Evolutionary conservation across 148 eudicot genomes (phyloP).

Genomic region (Amaranthus palmeri): DNA sequence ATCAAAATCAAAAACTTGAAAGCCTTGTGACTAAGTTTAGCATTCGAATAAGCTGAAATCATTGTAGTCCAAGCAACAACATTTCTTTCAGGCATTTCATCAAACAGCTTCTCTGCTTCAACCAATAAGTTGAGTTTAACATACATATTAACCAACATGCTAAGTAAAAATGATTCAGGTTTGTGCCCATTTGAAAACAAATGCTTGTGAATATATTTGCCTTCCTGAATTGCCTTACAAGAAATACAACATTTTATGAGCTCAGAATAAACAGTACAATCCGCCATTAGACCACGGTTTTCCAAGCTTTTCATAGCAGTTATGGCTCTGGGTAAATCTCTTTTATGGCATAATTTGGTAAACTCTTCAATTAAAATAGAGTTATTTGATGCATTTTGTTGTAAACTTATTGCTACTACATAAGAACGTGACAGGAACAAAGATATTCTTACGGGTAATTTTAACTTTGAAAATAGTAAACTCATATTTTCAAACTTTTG

Average conservation of each 20-base stretch:
- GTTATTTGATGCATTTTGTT: constrained; percentile 14
- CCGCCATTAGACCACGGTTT: constrained; percentile 29
- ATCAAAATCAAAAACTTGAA: constrained; percentile 35
- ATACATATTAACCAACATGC: constrained; percentile 38
- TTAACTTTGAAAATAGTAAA: constrained; percentile 1
- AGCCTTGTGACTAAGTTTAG: constrained; percentile 28
- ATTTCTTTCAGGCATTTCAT: too few species aligned
- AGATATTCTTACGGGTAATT: constrained; percentile 2
- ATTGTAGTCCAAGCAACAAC: constrained; percentile 15
- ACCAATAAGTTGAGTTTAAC: constrained; percentile 32
- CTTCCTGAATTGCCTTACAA: constrained; percentile 29
- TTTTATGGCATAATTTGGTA: constrained; percentile 24
- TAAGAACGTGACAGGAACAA: constrained; percentile 11
- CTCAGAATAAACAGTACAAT: constrained; percentile 34
- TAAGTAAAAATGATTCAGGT: constrained; percentile 31
- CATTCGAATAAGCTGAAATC: constrained; percentile 39
- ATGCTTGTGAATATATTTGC: constrained; percentile 37
- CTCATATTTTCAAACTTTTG: constrained; percentile 9
- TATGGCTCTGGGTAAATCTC: constrained; percentile 35
- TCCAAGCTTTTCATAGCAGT: constrained; percentile 29
- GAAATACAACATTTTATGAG: constrained; percentile 36
- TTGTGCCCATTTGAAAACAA: constrained; percentile 31
- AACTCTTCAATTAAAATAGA: constrained; percentile 25
- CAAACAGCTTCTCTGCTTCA: constrained; percentile 15
- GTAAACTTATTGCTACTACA: constrained; percentile 7